A percentile compares a stretch with the other conserved stretches of the same genome.
These are phyloP conservation scores for Dendrobium huoshanense DNA, from an alignment of 106 monocot genomes.

Conservation along the genomic window DNA sequence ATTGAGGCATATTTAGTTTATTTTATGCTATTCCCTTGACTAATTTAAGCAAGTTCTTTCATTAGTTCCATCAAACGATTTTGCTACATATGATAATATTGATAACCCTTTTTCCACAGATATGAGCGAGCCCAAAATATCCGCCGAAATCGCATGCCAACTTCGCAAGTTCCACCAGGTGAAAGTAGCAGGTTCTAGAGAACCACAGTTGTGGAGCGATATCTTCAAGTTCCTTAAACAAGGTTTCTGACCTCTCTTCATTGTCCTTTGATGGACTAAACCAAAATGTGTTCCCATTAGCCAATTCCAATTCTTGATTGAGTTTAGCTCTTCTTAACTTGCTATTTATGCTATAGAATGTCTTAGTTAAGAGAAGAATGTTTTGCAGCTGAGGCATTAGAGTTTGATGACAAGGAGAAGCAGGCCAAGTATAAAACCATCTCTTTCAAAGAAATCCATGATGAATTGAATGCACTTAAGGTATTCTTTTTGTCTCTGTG, in stretches of 20 bases:
- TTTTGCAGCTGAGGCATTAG: slow-evolving; percentile 52
- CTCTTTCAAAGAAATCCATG: slow-evolving; percentile 62
- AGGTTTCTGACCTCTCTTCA: slow-evolving; percentile 29
- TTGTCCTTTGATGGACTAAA: background rate
- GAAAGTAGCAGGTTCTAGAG: slow-evolving; percentile 67
- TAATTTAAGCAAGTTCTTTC: background rate
- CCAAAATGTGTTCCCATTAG: no score
- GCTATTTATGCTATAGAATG: background rate
- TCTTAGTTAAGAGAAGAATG: slow-evolving; percentile 15
- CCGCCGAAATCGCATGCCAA: slow-evolving; percentile 72
- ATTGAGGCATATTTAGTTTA: background rate
- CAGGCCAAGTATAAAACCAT: slow-evolving; percentile 58
- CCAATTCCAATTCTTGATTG: background rate
- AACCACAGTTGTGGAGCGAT: slow-evolving; percentile 88
- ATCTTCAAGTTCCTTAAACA: slow-evolving; percentile 64
- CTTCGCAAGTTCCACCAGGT: slow-evolving; percentile 77
- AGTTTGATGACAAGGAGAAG: slow-evolving; percentile 63
- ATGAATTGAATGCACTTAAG: slow-evolving; percentile 69
- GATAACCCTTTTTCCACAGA: slow-evolving; percentile 33
- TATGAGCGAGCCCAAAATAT: slow-evolving; percentile 72
- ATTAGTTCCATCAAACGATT: background rate
- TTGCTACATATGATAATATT: background rate
- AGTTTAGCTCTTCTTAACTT: no score
- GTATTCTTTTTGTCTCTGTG: slow-evolving; percentile 19
- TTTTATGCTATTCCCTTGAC: background rate